Evolutionary conservation across 2,329 filamentous ascomycete species (phyloP), one percentile per base, ranked within the genome.

Genomic region (Davidsoniella eucalypti): DNA sequence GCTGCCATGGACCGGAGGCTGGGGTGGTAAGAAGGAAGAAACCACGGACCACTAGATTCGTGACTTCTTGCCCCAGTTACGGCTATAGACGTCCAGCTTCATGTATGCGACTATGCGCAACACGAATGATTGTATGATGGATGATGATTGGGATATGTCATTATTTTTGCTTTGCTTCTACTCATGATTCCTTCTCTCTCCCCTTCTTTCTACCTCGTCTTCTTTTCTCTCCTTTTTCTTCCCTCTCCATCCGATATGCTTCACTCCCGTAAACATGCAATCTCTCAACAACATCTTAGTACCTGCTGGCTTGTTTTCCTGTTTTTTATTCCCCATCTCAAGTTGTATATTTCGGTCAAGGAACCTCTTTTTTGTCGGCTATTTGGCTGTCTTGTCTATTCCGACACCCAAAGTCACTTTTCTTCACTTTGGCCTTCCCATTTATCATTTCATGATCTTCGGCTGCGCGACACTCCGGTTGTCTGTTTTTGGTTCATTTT

Each of bases 1-100:
- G 79, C 72, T 80, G 52, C 76, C 76, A 10, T 80, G 77, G 76
- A 68, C 69, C 23, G 62, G 60, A 25, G 65, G 63, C 60, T 69
- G 68, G 61, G 61, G 59, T 23, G 72, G 70, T 64, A 75, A 74
- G 64, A 71, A 76, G 46, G 71, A 73, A 8, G 14, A 29, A 18
- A 38, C 38, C 26, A 39, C 44, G 26, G 38, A 45, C 38, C 23
- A 50, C 18, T 46, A 46, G 41, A 46, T 36, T 12, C n/a, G 17
- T 49, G 43, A 16, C 16, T 14, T 29, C 17, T 25, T 41, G 36
- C 29, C 14, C 10, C 33, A 21, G n/a, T 14, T 41, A 44, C 40
- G 29, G 12, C 3, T 12, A 33, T 33, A 33, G 12, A 9, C 29
- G 17, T 18, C 3, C 8, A 29, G 25, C 18, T 29, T 29, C 23